Evolutionary conservation across 73 alveolate genomes (phyloP).

Genomic region (Durusdinium trenchii): DNA sequence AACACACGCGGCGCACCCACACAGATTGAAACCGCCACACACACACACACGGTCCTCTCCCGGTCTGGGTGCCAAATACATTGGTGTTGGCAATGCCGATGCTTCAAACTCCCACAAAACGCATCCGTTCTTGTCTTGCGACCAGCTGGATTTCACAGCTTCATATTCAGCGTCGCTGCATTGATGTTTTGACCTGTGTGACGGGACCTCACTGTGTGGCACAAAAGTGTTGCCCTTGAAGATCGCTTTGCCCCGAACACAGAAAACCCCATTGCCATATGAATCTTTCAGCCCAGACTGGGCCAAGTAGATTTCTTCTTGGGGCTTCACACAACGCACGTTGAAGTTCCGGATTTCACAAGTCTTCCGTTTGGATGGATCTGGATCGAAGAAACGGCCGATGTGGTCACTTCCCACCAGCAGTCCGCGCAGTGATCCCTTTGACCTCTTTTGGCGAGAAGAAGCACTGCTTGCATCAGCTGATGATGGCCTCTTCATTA

Average conservation of each 20-base stretch:
- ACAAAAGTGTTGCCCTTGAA: not conserved
- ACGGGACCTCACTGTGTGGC: not conserved
- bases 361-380: too few relatives aligned
- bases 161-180: not conserved
- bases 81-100: not conserved
- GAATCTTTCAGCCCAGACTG: not conserved
- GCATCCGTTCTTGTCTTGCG: not conserved
- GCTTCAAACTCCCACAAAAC: not conserved
- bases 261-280: not conserved
- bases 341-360: too few relatives aligned
- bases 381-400: too few relatives aligned
- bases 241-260: not conserved
- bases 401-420: too few relatives aligned
- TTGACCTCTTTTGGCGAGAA: too few relatives aligned
- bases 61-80: not conserved
- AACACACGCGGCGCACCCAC: not conserved
- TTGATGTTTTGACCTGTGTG: not conserved
- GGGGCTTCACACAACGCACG: too few relatives aligned
- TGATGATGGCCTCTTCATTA: too few relatives aligned
- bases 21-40: not conserved
- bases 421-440: too few relatives aligned
- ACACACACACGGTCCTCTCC: not conserved
- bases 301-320: too few relatives aligned
- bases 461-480: too few relatives aligned
- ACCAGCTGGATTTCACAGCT: not conserved